phyloP scores from a whole-genome alignment of 2,329 filamentous ascomycete genomes.

The Ceratocystis colombiana region DNA sequence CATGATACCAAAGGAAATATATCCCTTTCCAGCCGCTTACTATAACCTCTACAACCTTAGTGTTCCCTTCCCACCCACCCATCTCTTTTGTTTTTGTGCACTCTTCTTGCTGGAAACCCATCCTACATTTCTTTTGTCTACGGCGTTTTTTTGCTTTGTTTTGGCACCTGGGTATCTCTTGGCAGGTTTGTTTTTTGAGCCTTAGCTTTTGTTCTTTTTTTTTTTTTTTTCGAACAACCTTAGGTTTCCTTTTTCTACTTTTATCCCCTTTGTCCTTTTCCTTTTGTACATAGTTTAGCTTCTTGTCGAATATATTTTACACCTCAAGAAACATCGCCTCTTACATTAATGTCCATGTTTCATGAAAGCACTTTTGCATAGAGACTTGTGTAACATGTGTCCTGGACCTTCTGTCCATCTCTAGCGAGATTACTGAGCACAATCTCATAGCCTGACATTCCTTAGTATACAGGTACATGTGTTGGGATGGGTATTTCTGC shows the following conservation, averaged over 20 bases:
- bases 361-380: neutral
- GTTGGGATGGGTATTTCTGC: neutral
- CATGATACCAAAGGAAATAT: conserved; percentile 22
- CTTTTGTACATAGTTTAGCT: neutral
- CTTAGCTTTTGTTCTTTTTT: conserved; percentile 10
- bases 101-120: conserved; percentile 3
- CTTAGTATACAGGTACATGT: conserved; percentile 12
- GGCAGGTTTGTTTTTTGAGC: neutral
- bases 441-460: conserved; percentile 12
- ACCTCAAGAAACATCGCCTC: neutral
- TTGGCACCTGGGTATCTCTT: conserved; percentile 3
- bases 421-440: conserved; percentile 10
- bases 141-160: conserved; percentile 7
- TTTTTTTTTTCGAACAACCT: conserved; percentile 1
- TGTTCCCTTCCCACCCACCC: neutral
- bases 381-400: neutral
- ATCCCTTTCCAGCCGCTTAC: neutral
- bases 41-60: neutral
- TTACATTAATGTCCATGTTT: neutral
- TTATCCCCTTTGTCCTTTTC: neutral
- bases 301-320: neutral
- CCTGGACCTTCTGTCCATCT: neutral
- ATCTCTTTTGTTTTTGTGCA: conserved; percentile 4
- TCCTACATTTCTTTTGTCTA: conserved; percentile 5
- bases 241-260: neutral